Evolutionary conservation across 163 green algal species (phyloP).

Genomic region (Scenedesmus sp.): DNA sequence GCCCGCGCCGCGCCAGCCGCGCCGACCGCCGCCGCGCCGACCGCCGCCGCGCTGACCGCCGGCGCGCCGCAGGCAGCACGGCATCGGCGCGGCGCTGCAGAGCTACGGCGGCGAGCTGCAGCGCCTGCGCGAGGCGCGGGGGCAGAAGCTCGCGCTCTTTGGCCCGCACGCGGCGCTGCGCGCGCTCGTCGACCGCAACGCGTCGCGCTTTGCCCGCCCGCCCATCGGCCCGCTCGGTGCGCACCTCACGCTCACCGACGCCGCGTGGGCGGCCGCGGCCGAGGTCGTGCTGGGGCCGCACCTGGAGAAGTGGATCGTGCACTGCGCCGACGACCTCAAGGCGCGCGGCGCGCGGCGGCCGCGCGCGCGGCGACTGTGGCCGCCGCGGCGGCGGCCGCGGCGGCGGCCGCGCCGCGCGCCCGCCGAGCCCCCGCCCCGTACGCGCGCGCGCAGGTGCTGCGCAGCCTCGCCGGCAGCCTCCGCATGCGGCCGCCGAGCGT

Average conservation of each 20-base stretch:
- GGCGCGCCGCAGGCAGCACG: background rate
- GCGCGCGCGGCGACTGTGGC: too few relatives aligned
- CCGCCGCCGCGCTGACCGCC: background rate
- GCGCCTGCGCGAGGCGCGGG: background rate
- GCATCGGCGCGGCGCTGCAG: background rate
- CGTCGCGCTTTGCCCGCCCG: background rate
- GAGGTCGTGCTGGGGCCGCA: slow-evolving; percentile 36
- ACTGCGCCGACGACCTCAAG: slow-evolving; percentile 28
- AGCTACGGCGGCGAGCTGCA: background rate
- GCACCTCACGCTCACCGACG: slow-evolving; percentile 34
- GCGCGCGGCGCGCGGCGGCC: too few relatives aligned
- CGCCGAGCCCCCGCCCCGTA: too few relatives aligned
- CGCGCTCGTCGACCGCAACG: slow-evolving; percentile 18
- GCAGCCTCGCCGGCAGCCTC: background rate
- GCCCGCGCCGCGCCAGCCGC: background rate
- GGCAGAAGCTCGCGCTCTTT: slow-evolving; percentile 46
- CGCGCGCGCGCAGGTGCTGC: slow-evolving; percentile 28
- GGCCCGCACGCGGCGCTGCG: slow-evolving; percentile 13
- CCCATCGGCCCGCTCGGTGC: slow-evolving; percentile 59
- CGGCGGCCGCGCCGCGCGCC: too few relatives aligned
- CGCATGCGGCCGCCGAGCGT: slow-evolving; percentile 6
- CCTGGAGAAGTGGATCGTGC: slow-evolving; percentile 39
- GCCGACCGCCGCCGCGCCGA: background rate
- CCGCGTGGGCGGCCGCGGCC: slow-evolving; percentile 31
- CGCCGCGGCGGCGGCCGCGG: too few relatives aligned